Evolutionary conservation across 2,329 filamentous ascomycete species (phyloP).

Genomic region (Fusarium metavorans): DNA sequence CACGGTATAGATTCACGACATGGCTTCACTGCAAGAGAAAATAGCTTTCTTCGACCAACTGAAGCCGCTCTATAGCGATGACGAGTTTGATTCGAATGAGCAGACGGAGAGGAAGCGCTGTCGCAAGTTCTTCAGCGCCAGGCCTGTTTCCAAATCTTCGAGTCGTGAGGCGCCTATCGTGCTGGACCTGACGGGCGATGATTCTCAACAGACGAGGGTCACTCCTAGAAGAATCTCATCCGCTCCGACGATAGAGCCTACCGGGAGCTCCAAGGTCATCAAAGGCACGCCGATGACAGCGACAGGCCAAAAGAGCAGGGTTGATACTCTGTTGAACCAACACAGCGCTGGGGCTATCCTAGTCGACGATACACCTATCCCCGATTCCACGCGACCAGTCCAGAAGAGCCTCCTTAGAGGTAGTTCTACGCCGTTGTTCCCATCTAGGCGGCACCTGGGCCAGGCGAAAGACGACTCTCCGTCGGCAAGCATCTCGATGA

Average conservation of each 20-base stretch:
- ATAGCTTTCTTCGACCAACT: slow-evolving; percentile 60
- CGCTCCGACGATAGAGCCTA: slow-evolving; percentile 24
- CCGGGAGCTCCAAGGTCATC: slow-evolving; percentile 34
- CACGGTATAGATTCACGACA: slow-evolving; percentile 16
- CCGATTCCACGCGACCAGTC: slow-evolving; percentile 39
- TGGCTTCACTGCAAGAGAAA: slow-evolving; percentile 56
- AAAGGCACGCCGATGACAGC: slow-evolving; percentile 47
- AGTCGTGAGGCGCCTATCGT: slow-evolving; percentile 14
- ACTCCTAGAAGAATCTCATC: slow-evolving; percentile 38
- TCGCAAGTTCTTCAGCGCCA: slow-evolving; percentile 45
- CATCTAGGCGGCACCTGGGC: slow-evolving; percentile 19
- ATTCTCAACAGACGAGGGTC: slow-evolving; percentile 18
- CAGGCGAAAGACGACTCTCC: slow-evolving; percentile 38
- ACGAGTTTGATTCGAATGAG: slow-evolving; percentile 47
- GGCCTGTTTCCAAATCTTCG: slow-evolving; percentile 5
- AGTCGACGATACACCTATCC: slow-evolving; percentile 46
- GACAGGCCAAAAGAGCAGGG: slow-evolving; percentile 35
- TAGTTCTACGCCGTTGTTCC: slow-evolving; percentile 48
- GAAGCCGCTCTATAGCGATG: slow-evolving; percentile 49
- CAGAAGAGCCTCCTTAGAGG: slow-evolving; percentile 40
- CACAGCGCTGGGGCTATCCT: slow-evolving; percentile 35
- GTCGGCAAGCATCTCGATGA: slow-evolving; percentile 44
- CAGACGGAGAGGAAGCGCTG: slow-evolving; percentile 48
- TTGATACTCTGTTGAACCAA: slow-evolving; percentile 29
- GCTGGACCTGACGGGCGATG: slow-evolving; percentile 31